Conservation (phyloP, 2,329 filamentous ascomycete species). For the Chrysoporthe cubensis region DNA sequence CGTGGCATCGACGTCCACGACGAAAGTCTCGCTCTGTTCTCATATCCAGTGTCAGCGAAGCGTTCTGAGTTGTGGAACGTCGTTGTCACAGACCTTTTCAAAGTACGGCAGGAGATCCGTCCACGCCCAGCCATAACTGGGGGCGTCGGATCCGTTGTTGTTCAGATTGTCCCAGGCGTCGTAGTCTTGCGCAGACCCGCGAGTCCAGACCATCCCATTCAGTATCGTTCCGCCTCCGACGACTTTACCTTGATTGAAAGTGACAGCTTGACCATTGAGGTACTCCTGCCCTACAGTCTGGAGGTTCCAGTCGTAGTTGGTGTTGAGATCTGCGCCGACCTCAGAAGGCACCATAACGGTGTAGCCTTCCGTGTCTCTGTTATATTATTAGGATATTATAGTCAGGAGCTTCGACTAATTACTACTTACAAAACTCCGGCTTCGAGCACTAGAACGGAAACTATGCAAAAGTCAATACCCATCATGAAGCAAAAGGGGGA, state of each 20-base stretch:
- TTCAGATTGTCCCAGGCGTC: slow-evolving; percentile 49
- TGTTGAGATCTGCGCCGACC: slow-evolving; percentile 27
- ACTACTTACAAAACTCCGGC: slow-evolving; percentile 30
- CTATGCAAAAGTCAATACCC: slow-evolving; percentile 17
- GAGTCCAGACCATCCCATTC: slow-evolving; percentile 48
- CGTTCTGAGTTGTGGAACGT: not conserved
- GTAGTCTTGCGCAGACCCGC: slow-evolving; percentile 45
- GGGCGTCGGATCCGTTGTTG: slow-evolving; percentile 36
- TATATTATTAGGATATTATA: not conserved
- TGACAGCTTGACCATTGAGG: slow-evolving; percentile 41
- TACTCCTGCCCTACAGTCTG: slow-evolving; percentile 38
- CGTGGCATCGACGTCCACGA: slow-evolving; percentile 32
- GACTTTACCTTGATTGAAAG: slow-evolving; percentile 42
- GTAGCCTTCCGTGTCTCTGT: slow-evolving; percentile 26
- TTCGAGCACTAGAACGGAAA: slow-evolving; percentile 31
- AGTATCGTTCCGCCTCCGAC: slow-evolving; percentile 46
- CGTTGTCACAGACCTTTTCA: slow-evolving; percentile 43
- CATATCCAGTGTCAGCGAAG: not conserved
- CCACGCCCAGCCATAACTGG: slow-evolving; percentile 43
- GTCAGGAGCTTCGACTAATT: not conserved
- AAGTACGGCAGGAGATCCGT: slow-evolving; percentile 52
- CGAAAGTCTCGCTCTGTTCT: slow-evolving; percentile 44
- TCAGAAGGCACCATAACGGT: slow-evolving; percentile 30
- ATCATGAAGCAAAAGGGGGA: not conserved
- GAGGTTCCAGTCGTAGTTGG: slow-evolving; percentile 38